Conservation (phyloP, 2,329 filamentous ascomycete genomes). For the Colletotrichum lentis region DNA sequence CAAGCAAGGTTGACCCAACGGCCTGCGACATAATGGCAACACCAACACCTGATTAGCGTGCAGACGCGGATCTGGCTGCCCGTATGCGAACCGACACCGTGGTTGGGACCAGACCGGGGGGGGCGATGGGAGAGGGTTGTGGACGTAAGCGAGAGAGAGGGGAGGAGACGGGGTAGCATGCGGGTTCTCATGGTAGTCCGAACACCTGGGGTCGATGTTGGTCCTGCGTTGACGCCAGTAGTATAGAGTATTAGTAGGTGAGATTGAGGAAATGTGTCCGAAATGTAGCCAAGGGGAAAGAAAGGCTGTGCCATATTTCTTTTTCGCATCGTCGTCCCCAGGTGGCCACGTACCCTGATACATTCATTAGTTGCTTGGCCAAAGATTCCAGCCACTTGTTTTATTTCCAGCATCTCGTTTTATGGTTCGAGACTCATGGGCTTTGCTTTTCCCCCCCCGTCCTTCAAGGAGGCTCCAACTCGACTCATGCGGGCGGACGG, state of each 20-base stretch:
- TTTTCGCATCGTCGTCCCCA: not conserved
- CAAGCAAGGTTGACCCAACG: not conserved
- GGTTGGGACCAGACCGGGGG: not conserved
- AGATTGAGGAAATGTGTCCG: too few relatives aligned
- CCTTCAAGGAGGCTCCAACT: not conserved
- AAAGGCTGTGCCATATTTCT: not conserved
- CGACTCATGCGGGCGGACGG: conserved; percentile 6
- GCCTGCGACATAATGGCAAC: conserved; percentile 11
- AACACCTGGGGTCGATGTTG: not conserved
- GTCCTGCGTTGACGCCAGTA: too few relatives aligned
- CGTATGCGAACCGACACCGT: conserved; percentile 15
- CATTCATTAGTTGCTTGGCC: too few relatives aligned
- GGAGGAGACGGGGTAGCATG: not conserved
- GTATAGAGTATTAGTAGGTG: too few relatives aligned
- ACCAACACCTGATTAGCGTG: not conserved
- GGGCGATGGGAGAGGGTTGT: not conserved
- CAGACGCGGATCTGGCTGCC: conserved; percentile 22
- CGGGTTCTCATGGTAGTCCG: not conserved
- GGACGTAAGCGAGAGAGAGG: conserved; percentile 7
- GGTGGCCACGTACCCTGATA: not conserved
- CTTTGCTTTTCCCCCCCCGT: not conserved
- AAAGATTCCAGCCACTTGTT: too few relatives aligned
- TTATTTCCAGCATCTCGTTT: not conserved
- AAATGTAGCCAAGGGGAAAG: too few relatives aligned
- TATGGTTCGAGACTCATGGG: not conserved